phyloP scores from a whole-genome alignment of 768 basidiomycete genomes.

The Suillus weaverae region DNA sequence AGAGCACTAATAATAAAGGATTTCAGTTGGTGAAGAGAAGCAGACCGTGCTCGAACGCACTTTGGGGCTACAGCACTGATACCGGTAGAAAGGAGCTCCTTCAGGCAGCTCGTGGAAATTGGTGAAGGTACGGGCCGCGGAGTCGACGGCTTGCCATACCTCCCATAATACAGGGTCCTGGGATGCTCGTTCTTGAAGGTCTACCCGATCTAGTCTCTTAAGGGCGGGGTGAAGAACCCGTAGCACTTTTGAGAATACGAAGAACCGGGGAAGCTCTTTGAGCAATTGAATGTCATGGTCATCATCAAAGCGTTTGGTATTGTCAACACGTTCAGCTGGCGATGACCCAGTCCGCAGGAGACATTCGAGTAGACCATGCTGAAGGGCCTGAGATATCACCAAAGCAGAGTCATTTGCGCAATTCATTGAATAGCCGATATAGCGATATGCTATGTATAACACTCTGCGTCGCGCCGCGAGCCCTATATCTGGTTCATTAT shows the following conservation, averaged over 20 bases:
- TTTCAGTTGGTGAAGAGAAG: neutral
- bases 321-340: neutral
- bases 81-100: conserved; percentile 4
- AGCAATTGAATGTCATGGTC: conserved; percentile 8
- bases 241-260: conserved; percentile 4
- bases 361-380: conserved; percentile 7
- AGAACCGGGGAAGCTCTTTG: conserved; percentile 5
- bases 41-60: neutral
- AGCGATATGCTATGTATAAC: conserved; percentile 7
- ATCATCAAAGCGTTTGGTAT: conserved; percentile 5
- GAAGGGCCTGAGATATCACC: conserved; percentile 2
- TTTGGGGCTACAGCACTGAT: neutral
- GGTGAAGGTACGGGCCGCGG: conserved; percentile 1
- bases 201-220: neutral
- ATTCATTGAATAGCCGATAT: conserved; percentile 10
- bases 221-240: conserved; percentile 3
- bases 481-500: conserved; percentile 9
- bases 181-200: conserved; percentile 1
- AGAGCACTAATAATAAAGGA: neutral
- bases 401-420: conserved; percentile 3
- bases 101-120: conserved; percentile 5
- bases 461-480: conserved; percentile 6
- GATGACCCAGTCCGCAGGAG: conserved; percentile 7
- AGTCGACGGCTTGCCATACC: conserved; percentile 1
- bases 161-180: conserved; percentile 2